These are phyloP conservation scores for Alternaria novae-zelandiae DNA, from an alignment of 2,329 filamentous ascomycete species.

Conservation along the genomic window DNA sequence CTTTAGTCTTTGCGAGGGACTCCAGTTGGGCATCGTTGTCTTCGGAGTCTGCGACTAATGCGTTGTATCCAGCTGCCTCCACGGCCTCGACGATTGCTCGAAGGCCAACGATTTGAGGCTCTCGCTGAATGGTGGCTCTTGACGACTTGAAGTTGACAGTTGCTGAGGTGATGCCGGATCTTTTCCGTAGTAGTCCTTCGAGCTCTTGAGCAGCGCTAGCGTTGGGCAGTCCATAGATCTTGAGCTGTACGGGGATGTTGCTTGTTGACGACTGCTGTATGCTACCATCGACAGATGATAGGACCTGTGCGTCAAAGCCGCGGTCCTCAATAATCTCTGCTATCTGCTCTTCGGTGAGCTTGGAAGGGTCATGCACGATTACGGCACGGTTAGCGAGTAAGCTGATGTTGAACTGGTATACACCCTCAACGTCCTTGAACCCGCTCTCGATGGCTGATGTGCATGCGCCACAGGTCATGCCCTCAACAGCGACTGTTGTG, in stretches of 20 bases:
- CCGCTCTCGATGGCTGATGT: conserved; percentile 88
- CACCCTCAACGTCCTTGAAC: conserved; percentile 76
- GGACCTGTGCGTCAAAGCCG: conserved; percentile 83
- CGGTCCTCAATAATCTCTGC: conserved; percentile 84
- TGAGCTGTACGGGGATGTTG: conserved; percentile 74
- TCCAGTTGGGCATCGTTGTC: conserved; percentile 97
- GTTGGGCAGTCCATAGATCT: conserved; percentile 80
- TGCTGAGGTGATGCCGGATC: conserved; percentile 76
- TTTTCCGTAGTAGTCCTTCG: conserved; percentile 68
- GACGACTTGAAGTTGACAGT: conserved; percentile 76
- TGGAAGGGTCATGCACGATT: conserved; percentile 77
- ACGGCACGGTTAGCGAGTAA: conserved; percentile 90
- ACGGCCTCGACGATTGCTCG: conserved; percentile 81
- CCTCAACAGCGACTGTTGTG: conserved; percentile 88
- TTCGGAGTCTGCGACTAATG: conserved; percentile 85
- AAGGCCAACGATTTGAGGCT: conserved; percentile 75
- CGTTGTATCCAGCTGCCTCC: conserved; percentile 85
- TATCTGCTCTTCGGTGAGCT: conserved; percentile 76
- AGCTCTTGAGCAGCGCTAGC: conserved; percentile 74
- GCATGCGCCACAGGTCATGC: conserved; percentile 98
- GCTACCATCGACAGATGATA: conserved; percentile 73
- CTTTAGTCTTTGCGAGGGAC: conserved; percentile 92
- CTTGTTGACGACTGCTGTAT: conserved; percentile 60
- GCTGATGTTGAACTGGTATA: conserved; percentile 93
- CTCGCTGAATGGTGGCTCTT: conserved; percentile 75